Base-by-base conservation (phyloP, 768 basidiomycete genomes). In the Dioszegia aurantiaca region DNA sequence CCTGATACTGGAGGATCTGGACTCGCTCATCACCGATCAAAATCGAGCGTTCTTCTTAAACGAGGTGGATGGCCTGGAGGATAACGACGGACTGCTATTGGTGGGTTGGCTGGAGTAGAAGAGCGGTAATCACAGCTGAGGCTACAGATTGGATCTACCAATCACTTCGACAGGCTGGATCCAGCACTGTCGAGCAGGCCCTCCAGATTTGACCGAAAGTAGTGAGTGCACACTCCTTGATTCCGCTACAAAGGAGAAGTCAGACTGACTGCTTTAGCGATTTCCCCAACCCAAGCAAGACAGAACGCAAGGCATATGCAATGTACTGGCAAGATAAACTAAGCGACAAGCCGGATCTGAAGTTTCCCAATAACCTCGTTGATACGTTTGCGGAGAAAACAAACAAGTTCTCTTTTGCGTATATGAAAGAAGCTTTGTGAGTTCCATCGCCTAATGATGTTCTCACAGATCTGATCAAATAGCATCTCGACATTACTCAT, bases 1-100 rank as follows among this genome's bases (percentile, higher is more conserved):
- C 1, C 55, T 86, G 16, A 76, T 85, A 46, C 64, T 85, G n/a
- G 84, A 85, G 64, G 84, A 85, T 63, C 76, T 91, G 6, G 90
- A 92, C 66, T 86, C 86, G 63, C 80, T 90, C 36, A 87, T 92
- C 78, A 88, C 83, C 59, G 83, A 89, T 66, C 48, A 69, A 6
- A 90, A 90, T 68, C 83, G 89, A 28, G 88, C 88, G 2, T 90
- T 88, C 80, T 91, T 91, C 83, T 80, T 92, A 46, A 92, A 92
- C 69, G 86, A 90, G 70, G 59, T 75, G 14, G 89, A 91, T 61
- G 89, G 89, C 0, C 74, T 90, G 30, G 84, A 86, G 69, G 82
- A 84, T 28, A 90, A 90, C 67, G 84, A 90, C 59, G 90, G 90
- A 0, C 63, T 92, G 10, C 81, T 91, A 27, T 78, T 90, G 65